Evolutionary conservation across 495 filamentous ascomycete genomes (phyloP).

Genomic region (Penicillium canescens): DNA sequence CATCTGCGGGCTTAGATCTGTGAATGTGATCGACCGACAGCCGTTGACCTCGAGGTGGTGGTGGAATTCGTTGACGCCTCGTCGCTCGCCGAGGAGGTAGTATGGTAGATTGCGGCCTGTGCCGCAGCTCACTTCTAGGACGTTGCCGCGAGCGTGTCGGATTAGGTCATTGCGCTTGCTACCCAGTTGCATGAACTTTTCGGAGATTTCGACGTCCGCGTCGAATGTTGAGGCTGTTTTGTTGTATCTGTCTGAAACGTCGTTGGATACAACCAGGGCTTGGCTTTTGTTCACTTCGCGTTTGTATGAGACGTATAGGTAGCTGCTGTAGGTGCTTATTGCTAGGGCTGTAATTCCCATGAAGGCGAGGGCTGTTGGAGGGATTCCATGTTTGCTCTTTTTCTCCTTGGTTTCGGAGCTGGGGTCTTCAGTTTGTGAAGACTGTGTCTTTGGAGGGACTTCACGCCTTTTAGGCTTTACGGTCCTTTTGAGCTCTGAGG

Average conservation of each 20-base stretch:
- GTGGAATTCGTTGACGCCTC: constrained; percentile 60
- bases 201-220: constrained; percentile 61
- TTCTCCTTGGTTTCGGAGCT: not conserved
- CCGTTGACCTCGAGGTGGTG: constrained; percentile 36
- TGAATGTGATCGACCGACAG: constrained; percentile 55
- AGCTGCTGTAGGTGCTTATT: constrained; percentile 53
- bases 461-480: too few relatives aligned
- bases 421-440: constrained; percentile 5
- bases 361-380: constrained; percentile 37
- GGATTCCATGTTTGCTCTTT: constrained; percentile 24
- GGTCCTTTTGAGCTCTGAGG: too few relatives aligned
- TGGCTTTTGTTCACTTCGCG: constrained; percentile 37
- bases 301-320: constrained; percentile 49
- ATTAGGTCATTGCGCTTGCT: constrained; percentile 62
- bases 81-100: constrained; percentile 68
- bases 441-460: not conserved
- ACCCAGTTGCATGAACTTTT: constrained; percentile 65
- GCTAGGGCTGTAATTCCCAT: constrained; percentile 47
- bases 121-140: constrained; percentile 85
- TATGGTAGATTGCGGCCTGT: constrained; percentile 85
- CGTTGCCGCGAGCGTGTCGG: constrained; percentile 67
- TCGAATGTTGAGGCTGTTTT: constrained; percentile 61
- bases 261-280: constrained; percentile 41
- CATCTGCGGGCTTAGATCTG: constrained; percentile 67
- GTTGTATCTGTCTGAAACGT: constrained; percentile 59